Percentiles rank a stretch among this genome's conserved stretches.
Conservation (phyloP, 805 yeast species). For the Candida pseudofarinosa region DNA sequence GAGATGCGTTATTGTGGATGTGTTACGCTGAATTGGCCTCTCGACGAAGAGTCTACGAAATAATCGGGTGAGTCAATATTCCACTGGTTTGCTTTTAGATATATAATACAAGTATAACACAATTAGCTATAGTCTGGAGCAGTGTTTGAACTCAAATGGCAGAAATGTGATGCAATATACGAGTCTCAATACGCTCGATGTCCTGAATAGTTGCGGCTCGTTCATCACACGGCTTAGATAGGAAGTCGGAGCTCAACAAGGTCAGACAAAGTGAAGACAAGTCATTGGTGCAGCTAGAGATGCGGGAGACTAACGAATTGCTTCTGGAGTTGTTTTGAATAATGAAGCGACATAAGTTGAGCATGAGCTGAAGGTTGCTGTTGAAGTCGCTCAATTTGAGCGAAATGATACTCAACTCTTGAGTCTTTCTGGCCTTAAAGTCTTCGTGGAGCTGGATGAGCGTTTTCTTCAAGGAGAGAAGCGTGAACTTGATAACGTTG, state of each 20-base stretch:
- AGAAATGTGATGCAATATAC: background rate
- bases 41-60: no score
- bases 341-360: slow-evolving; percentile 27
- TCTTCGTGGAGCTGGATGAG: background rate
- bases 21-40: no score
- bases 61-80: no score
- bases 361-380: slow-evolving; percentile 28
- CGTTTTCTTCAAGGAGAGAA: slow-evolving; percentile 17
- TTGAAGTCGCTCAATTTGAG: slow-evolving; percentile 28
- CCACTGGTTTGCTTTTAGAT: no score
- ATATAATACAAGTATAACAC: no score
- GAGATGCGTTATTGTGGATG: no score
- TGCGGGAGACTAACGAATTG: background rate
- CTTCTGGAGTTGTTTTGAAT: background rate
- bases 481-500: slow-evolving; percentile 31
- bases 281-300: background rate
- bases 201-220: background rate
- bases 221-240: slow-evolving; percentile 2
- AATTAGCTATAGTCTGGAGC: no score
- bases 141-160: no score
- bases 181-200: background rate
- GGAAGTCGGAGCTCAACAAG: slow-evolving; percentile 2
- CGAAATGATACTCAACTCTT: slow-evolving; percentile 13
- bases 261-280: slow-evolving; percentile 3
- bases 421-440: slow-evolving; percentile 3